phyloP scores from a whole-genome alignment of 805 yeast species.

The Pichia rugopelliculosa region DNA sequence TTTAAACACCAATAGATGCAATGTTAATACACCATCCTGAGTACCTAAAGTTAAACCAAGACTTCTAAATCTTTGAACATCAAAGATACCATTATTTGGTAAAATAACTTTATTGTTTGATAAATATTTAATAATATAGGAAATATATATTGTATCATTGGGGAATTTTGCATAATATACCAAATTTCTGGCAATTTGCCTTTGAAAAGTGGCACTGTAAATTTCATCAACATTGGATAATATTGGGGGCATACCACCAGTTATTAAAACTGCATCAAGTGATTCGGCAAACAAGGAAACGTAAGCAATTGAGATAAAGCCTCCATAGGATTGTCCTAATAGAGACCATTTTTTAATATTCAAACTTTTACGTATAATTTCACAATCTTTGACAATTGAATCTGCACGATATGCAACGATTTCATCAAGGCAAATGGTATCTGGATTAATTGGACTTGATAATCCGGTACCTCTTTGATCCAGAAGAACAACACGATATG shows the following conservation, averaged over 20 bases:
- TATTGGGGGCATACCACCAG: constrained; percentile 57
- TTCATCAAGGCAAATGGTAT: constrained; percentile 13
- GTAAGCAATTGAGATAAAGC: constrained; percentile 10
- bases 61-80: constrained; percentile 46
- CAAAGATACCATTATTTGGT: constrained; percentile 45
- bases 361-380: constrained; percentile 34
- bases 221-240: constrained; percentile 38
- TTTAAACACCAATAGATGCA: constrained; percentile 39
- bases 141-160: constrained; percentile 35
- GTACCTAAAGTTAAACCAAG: constrained; percentile 47
- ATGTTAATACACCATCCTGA: constrained; percentile 39
- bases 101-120: constrained; percentile 25
- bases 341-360: constrained; percentile 37
- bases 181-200: constrained; percentile 33
- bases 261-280: constrained; percentile 37
- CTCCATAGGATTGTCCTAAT: constrained; percentile 27
- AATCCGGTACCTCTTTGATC: constrained; percentile 62
- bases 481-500: constrained; percentile 29
- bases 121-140: constrained; percentile 31
- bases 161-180: constrained; percentile 45
- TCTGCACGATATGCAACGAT: constrained; percentile 34
- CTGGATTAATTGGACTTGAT: constrained; percentile 38
- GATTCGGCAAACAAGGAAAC: constrained; percentile 20
- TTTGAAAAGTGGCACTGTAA: constrained; percentile 38
- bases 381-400: constrained; percentile 45